A percentile compares a stretch with the other conserved stretches of the same genome.
phyloP scores from a whole-genome alignment of 805 yeast species.

The Saccharomycopsis javanensis region DNA sequence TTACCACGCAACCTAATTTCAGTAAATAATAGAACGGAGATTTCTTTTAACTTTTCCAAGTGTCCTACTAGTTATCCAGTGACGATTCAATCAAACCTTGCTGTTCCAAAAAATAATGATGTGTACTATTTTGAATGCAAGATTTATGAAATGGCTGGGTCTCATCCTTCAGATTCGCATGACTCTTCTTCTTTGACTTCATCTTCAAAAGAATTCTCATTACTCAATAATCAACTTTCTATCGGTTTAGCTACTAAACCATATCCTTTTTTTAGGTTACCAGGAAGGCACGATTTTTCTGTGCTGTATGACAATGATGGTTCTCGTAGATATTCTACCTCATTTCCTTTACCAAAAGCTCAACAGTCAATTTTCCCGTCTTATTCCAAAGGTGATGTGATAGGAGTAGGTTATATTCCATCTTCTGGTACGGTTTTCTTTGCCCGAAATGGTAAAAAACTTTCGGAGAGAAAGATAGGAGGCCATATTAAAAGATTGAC shows the following conservation, averaged over 20 bases:
- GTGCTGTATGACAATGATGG: slow-evolving; percentile 86
- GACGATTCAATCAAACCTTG: slow-evolving; percentile 71
- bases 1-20: slow-evolving; percentile 45
- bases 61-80: slow-evolving; percentile 35
- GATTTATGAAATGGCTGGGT: slow-evolving; percentile 47
- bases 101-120: slow-evolving; percentile 72
- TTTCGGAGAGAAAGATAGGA: slow-evolving; percentile 71
- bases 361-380: slow-evolving; percentile 48
- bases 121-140: slow-evolving; percentile 87
- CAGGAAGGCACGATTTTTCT: slow-evolving; percentile 83
- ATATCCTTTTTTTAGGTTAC: slow-evolving; percentile 86
- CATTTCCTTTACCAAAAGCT: slow-evolving; percentile 41
- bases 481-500: slow-evolving; percentile 53
- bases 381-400: slow-evolving; percentile 74
- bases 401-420: slow-evolving; percentile 84
- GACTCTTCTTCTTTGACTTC: not conserved
- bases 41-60: slow-evolving; percentile 27
- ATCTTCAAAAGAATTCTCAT: slow-evolving; percentile 2
- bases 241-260: slow-evolving; percentile 81
- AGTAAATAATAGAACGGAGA: slow-evolving; percentile 56
- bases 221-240: slow-evolving; percentile 34
- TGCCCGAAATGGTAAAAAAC: slow-evolving; percentile 87
- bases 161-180: slow-evolving; percentile 37
- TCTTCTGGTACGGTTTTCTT: slow-evolving; percentile 81
- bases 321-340: slow-evolving; percentile 66